These are phyloP conservation scores for Kurtzmaniella quercitrusa DNA, from an alignment of 1,139 yeast genomes.

Conservation along the genomic window DNA sequence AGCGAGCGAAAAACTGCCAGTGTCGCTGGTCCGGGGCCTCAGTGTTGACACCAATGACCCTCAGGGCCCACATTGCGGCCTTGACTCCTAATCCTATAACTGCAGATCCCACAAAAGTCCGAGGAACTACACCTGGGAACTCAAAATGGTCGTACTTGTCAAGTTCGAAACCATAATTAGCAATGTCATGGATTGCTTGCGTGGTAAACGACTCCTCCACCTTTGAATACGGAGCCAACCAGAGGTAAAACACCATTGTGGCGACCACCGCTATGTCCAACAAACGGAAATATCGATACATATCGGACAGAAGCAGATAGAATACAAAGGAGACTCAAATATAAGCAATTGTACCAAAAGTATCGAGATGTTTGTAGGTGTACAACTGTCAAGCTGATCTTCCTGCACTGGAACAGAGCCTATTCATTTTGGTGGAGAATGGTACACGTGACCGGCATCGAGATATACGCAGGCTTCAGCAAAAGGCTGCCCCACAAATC, in stretches of 20 bases:
- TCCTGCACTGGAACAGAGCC: background rate
- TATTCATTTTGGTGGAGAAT: too few species aligned
- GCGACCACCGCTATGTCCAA: constrained; percentile 21
- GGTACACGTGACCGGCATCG: background rate
- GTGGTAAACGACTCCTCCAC: constrained; percentile 92
- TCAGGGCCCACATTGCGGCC: constrained; percentile 21
- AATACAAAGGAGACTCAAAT: too few species aligned
- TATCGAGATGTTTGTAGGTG: too few species aligned
- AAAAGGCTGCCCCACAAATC: background rate
- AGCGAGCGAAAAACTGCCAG: constrained; percentile 49
- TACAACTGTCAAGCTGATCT: too few species aligned
- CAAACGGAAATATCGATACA: constrained; percentile 17
- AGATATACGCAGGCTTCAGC: background rate
- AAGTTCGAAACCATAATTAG: constrained; percentile 55
- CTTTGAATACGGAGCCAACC: constrained; percentile 75
- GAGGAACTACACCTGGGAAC: constrained; percentile 88
- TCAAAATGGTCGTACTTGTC: constrained; percentile 62
- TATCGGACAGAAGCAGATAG: too few species aligned
- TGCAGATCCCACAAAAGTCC: constrained; percentile 78
- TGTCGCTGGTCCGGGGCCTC: constrained; percentile 25
- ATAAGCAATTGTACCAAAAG: background rate
- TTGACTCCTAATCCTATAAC: constrained; percentile 39
- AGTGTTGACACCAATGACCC: background rate
- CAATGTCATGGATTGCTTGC: constrained; percentile 84
- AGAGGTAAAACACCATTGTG: constrained; percentile 42